phyloP scores from a whole-genome alignment of 345 rosid genomes.

The Pelargonium nanum region DNA sequence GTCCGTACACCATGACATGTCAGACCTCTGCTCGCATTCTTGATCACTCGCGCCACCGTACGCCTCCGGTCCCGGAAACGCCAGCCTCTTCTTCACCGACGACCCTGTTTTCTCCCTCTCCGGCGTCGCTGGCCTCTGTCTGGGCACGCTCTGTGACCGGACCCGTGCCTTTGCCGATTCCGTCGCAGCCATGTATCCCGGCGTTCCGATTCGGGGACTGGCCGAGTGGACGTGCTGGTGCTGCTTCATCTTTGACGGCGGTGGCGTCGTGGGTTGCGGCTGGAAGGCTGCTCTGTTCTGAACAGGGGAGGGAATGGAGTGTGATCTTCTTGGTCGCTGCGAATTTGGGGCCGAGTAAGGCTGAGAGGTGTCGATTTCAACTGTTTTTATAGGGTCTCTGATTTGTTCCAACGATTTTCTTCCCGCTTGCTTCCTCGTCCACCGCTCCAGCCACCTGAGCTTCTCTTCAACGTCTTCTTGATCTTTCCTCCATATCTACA shows the following conservation, averaged over 20 bases:
- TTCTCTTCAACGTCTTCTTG: constrained; percentile 27
- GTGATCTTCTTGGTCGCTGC: constrained; percentile 18
- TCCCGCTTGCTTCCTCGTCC: constrained; percentile 12
- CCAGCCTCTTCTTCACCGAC: constrained; percentile 33
- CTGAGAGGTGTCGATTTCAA: constrained; percentile 49
- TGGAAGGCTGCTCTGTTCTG: constrained; percentile 7
- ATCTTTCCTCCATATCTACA: constrained; percentile 39
- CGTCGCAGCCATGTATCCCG: constrained; percentile 78
- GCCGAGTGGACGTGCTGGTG: constrained; percentile 27
- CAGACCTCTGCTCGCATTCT: no score
- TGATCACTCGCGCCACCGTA: neutral
- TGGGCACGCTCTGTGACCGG: constrained; percentile 63
- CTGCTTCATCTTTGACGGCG: constrained; percentile 20
- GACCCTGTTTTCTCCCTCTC: constrained; percentile 24
- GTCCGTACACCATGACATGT: no score
- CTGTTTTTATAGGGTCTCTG: constrained; percentile 57
- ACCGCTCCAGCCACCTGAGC: constrained; percentile 19
- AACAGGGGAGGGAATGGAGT: constrained; percentile 16
- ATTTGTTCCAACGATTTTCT: constrained; percentile 51
- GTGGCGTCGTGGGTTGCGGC: constrained; percentile 10
- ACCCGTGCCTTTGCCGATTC: constrained; percentile 51
- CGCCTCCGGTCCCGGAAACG: constrained; percentile 21
- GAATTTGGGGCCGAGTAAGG: constrained; percentile 22
- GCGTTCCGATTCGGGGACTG: constrained; percentile 34
- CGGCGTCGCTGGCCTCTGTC: constrained; percentile 41